Base-by-base conservation (phyloP, 2,329 filamentous ascomycete species). In the Apiospora kogelbergensis region DNA sequence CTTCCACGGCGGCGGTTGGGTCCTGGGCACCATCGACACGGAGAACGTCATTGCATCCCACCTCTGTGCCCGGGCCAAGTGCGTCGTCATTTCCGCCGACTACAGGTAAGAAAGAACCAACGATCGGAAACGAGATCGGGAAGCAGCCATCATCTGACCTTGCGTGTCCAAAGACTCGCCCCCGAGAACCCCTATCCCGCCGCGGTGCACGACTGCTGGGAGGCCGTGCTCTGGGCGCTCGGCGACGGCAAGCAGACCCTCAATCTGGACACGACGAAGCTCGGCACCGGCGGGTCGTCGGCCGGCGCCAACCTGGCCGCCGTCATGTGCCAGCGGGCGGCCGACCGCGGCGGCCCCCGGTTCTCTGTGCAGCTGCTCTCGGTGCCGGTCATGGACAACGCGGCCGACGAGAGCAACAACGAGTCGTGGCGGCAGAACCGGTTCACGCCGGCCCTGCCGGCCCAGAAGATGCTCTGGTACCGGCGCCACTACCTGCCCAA, bases 381-480 rank as follows among this genome's bases (percentile, higher is more conserved):
- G 17, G 86, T 89, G 2, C 87, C 87, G 0, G 86, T 89, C 9
- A 85, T 82, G 44, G 87, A 89, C 75, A 89, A 89, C 77, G 88
- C 85, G 0, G 86, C 86, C 7, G 78, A 78, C 17, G 73, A 81
- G 0, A 75, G 72, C 10, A 84, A 78, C 68, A 86, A 81, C 68
- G 73, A 76, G 1, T 84, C 85, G 3, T 90, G 85, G 81, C 79
- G 76, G 20, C 81, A 83, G 60, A 87, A 86, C 73, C 80, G 88
- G 72, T 79, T 83, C 73, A 81, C 83, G 0, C 83, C 86, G 0
- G 85, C 86, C 0, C 80, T 89, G 1, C 84, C 87, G 0, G 85
- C 86, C 0, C 78, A 78, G 3, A 89, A 89, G 76, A 89, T 89
- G 87, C 74, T 86, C 65, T 89, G 88, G 87, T 90, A 88, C 73